Evolutionary conservation across 2,329 filamentous ascomycete species (phyloP).

Genomic region (Helminthosporium solani): DNA sequence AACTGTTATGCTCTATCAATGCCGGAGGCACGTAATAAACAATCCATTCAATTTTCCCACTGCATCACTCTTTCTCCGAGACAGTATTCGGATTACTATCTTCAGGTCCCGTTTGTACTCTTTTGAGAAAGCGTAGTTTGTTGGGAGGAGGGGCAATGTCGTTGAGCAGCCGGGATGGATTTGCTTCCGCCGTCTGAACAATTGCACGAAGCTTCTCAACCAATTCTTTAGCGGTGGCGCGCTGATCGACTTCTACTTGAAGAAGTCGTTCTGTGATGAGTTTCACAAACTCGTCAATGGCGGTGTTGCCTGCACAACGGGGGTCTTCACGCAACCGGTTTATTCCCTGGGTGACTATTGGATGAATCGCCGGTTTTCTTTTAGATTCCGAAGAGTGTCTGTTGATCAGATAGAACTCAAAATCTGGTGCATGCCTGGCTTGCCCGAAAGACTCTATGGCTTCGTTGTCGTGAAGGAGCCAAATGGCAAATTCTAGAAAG

Average conservation of each 20-base stretch:
- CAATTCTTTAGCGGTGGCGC: slow-evolving; percentile 1
- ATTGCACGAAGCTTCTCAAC: slow-evolving; percentile 1
- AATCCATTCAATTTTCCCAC: too few species aligned
- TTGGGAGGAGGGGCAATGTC: too few species aligned
- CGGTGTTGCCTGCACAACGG: slow-evolving; percentile 2
- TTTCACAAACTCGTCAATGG: slow-evolving; percentile 3
- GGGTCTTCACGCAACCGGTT: background rate
- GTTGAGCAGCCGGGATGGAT: too few species aligned
- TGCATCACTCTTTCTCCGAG: too few species aligned
- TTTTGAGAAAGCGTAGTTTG: too few species aligned
- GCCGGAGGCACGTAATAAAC: too few species aligned
- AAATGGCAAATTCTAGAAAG: slow-evolving; percentile 3
- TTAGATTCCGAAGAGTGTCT: background rate
- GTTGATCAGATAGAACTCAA: too few species aligned
- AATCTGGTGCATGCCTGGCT: background rate
- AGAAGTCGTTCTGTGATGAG: slow-evolving; percentile 7
- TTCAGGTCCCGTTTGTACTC: too few species aligned
- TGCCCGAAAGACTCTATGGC: background rate
- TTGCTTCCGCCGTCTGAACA: background rate
- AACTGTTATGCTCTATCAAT: too few species aligned
- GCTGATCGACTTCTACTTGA: slow-evolving; percentile 3
- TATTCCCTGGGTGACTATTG: slow-evolving; percentile 5
- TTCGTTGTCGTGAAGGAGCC: slow-evolving; percentile 2
- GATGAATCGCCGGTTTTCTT: slow-evolving; percentile 3
- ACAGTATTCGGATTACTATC: too few species aligned